Evolutionary conservation across 108 stramenopile genomes (phyloP).

Genomic region (Asterionellopsis glacialis): DNA sequence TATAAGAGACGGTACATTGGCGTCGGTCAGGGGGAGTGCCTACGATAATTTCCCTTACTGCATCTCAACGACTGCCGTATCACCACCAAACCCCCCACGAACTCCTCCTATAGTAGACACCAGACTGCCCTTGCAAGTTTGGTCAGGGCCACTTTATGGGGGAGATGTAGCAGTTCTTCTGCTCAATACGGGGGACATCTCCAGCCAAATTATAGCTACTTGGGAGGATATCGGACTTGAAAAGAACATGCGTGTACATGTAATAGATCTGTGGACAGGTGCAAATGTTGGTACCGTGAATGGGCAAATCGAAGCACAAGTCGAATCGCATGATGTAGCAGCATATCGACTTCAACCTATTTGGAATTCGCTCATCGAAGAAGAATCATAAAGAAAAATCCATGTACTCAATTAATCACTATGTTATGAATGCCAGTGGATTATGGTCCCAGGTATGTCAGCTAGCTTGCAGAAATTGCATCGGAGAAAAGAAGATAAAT

Average conservation of each 20-base stretch:
- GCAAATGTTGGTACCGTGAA: conserved; percentile 12
- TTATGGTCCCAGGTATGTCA: no score
- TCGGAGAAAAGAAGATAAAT: no score
- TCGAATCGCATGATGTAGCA: conserved; percentile 19
- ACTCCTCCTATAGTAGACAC: not conserved
- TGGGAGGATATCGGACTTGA: conserved; percentile 22
- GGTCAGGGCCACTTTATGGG: conserved; percentile 22
- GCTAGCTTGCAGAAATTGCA: no score
- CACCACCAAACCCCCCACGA: not conserved
- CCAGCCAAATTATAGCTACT: conserved; percentile 7
- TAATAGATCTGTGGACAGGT: conserved; percentile 20
- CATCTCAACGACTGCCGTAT: not conserved
- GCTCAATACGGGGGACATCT: conserved; percentile 15
- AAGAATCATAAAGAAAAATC: no score
- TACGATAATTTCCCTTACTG: not conserved
- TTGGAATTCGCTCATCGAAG: no score
- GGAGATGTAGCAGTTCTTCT: conserved; percentile 29
- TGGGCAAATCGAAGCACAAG: conserved; percentile 6
- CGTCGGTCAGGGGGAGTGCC: no score
- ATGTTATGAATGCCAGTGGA: no score
- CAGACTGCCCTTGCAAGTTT: conserved; percentile 9
- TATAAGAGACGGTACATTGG: no score
- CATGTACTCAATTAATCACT: no score
- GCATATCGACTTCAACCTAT: conserved; percentile 12
- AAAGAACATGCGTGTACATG: not conserved